Conservation (phyloP, 176 grass and related monocot genomes). For the Oryza meridionalis region DNA sequence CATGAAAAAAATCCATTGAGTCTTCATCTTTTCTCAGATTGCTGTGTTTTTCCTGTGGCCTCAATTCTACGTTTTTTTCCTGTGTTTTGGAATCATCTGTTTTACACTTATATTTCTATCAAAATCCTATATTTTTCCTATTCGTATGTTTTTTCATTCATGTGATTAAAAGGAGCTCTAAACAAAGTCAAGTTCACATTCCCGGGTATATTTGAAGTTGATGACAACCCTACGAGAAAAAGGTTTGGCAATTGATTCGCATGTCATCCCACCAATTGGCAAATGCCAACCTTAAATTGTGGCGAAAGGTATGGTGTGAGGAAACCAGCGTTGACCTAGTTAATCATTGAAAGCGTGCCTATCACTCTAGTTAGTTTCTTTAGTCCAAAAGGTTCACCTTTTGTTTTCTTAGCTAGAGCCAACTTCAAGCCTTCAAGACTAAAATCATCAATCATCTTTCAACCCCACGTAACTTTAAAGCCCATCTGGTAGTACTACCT, state of each 20-base stretch:
- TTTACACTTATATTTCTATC: too few relatives aligned
- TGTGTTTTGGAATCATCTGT: too few relatives aligned
- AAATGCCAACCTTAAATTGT: neutral
- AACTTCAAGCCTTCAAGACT: neutral
- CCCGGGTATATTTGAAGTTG: neutral
- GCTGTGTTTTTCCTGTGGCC: too few relatives aligned
- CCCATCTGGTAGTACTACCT: too few relatives aligned
- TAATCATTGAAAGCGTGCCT: neutral
- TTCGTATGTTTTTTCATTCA: too few relatives aligned
- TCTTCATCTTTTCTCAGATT: too few relatives aligned
- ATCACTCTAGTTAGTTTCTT: neutral
- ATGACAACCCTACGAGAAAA: neutral
- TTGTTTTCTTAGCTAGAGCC: neutral
- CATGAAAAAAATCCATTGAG: too few relatives aligned
- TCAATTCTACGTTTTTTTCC: too few relatives aligned
- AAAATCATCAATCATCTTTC: neutral
- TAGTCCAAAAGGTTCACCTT: neutral
- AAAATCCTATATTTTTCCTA: too few relatives aligned
- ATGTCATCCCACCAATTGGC: neutral
- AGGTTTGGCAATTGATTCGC: neutral
- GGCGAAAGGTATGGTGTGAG: neutral
- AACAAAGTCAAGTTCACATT: neutral
- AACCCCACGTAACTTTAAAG: neutral
- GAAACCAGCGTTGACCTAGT: neutral
- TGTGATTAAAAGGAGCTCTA: too few relatives aligned